These are phyloP conservation scores for Calocybe indica DNA, from an alignment of 768 basidiomycete genomes.

Conservation along the genomic window DNA sequence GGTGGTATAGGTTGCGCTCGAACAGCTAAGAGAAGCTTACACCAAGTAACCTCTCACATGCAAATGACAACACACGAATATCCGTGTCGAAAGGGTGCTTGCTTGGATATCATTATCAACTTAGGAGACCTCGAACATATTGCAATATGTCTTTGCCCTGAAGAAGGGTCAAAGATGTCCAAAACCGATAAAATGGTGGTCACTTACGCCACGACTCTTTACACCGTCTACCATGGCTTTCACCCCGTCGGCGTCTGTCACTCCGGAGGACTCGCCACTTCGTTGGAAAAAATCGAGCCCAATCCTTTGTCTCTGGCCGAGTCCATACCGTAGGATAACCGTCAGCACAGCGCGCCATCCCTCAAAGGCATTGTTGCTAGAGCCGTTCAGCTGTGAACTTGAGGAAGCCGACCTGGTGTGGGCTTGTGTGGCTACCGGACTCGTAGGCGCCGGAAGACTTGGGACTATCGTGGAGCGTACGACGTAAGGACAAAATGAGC, in stretches of 20 bases:
- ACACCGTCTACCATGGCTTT: conserved; percentile 75
- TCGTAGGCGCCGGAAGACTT: conserved; percentile 35
- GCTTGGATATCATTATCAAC: conserved; percentile 27
- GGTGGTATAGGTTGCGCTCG: conserved; percentile 27
- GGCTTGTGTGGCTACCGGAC: conserved; percentile 13
- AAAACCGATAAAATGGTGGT: neutral
- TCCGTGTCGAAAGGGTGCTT: neutral
- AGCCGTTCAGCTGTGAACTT: conserved; percentile 22
- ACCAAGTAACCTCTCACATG: conserved; percentile 13
- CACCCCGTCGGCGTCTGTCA: conserved; percentile 44
- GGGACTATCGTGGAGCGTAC: conserved; percentile 64
- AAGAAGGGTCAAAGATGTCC: neutral
- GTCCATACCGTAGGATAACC: conserved; percentile 60
- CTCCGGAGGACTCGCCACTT: conserved; percentile 12
- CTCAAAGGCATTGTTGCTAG: conserved; percentile 37
- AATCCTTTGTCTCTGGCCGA: conserved; percentile 47
- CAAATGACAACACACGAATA: neutral
- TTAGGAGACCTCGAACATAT: conserved; percentile 65
- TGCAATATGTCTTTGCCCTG: conserved; percentile 67
- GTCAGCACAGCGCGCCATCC: conserved; percentile 80
- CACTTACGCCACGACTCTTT: conserved; percentile 66
- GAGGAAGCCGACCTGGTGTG: conserved; percentile 21
- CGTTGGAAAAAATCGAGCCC: conserved; percentile 19
- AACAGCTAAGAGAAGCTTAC: conserved; percentile 33
- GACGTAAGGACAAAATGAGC: conserved; percentile 83